Percentiles rank a stretch among this genome's conserved stretches.
phyloP scores from a whole-genome alignment of 331 rosid genomes.

The Quercus phellos region DNA sequence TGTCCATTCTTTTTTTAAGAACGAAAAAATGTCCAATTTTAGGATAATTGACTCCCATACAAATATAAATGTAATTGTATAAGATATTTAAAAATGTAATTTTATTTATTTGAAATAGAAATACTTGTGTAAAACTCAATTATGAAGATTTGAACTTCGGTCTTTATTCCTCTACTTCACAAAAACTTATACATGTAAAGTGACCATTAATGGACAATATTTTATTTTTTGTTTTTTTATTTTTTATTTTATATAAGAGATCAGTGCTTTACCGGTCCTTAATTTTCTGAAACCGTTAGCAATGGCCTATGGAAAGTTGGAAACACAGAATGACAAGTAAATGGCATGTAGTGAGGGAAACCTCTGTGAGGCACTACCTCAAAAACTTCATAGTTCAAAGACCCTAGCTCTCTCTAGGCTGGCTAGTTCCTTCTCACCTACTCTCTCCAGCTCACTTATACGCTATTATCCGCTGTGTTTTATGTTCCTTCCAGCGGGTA shows the following conservation, averaged over 20 bases:
- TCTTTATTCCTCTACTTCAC: rapidly evolving
- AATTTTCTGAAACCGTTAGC: conserved; percentile 61
- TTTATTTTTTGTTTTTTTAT: too few species aligned
- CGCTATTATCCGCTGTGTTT: neutral
- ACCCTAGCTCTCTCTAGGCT: conserved; percentile 47
- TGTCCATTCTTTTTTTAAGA: too few species aligned
- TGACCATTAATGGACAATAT: too few species aligned
- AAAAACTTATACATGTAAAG: too few species aligned
- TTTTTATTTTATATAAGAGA: neutral
- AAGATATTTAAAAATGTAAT: too few species aligned
- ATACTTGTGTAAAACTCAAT: too few species aligned
- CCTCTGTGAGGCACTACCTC: neutral
- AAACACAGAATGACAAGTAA: conserved; percentile 36
- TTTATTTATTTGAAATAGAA: too few species aligned
- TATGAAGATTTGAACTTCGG: rapidly evolving
- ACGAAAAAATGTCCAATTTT: too few species aligned
- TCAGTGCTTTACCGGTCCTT: conserved; percentile 4
- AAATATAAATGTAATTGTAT: too few species aligned
- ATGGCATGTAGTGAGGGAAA: conserved; percentile 27
- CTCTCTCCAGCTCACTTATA: neutral
- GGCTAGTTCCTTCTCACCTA: conserved; percentile 38
- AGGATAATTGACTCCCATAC: too few species aligned
- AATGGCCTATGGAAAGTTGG: conserved; percentile 27
- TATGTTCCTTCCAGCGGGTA: conserved; percentile 31
- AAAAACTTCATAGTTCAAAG: neutral